Evolutionary conservation across 2,329 filamentous ascomycete genomes (phyloP), one percentile per base, ranked within the genome.

Genomic region (Fusarium siculi): DNA sequence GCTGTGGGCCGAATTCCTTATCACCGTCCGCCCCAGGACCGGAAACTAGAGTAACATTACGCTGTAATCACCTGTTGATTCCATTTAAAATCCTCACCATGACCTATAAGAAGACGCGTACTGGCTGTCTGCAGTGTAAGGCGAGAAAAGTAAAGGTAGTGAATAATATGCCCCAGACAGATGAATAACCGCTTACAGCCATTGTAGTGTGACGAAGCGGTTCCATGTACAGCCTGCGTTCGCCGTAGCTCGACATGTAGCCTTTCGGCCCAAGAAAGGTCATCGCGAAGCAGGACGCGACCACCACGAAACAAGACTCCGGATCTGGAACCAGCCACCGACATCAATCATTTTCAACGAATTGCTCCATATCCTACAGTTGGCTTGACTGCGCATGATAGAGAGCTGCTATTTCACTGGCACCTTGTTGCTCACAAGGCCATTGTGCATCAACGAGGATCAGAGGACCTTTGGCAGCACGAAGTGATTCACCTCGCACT

Each of bases 41-140:
- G 7, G 34, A 8, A 10, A 25, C 18, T 34, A 18, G 28, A 28
- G 37, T 60, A 28, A 36, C 4, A 40, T 2, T 10, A 1, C 11
- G 4, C 14, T 40, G 34, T 9, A 36, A 12, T 54, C 2, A 39
- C 28, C 23, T n/a, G 15, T n/a, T 5, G 21, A 43, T 42, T 18
- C 30, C 14, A 9, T 54, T 12, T 43, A 55, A 61, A 61, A 0
- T 39, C 23, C 4, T 54, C 23, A 8, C 7, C 2, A 61, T 61
- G 58, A 23, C 58, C 12, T 61, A 61, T 30, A 61, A 55, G 7
- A 61, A 61, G 49, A 61, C 58, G 25, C 58, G 58, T 5, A 61
- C 58, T 18, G 58, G 58, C 19, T 61, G 58, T 5, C 7, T 30
- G 7, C 36, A 61, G 16, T 61, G 58, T 16, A 61, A 61, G n/a